Percentiles rank a stretch among this genome's conserved stretches.
phyloP scores from a whole-genome alignment of 2,329 filamentous ascomycete species.

The Hymenoscyphus albidus region DNA sequence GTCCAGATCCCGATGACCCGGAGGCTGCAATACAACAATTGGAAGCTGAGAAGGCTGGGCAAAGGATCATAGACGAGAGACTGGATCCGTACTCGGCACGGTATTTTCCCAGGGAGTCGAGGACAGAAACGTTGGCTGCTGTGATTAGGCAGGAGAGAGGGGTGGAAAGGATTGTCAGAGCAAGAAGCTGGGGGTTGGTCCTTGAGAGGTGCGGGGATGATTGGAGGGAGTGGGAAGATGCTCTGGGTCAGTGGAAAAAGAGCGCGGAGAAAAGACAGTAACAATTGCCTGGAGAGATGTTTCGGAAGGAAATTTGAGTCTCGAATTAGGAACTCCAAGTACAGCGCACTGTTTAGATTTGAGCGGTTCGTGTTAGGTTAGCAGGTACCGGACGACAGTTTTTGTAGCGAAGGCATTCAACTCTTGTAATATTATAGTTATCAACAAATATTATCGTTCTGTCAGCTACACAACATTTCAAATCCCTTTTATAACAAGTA shows the following conservation, averaged over 20 bases:
- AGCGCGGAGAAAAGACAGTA: conserved; percentile 16
- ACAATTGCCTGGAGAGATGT: background rate
- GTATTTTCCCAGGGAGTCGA: conserved; percentile 74
- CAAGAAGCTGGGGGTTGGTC: conserved; percentile 76
- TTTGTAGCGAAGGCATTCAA: background rate
- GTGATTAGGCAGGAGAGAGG: conserved; percentile 70
- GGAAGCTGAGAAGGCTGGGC: conserved; percentile 66
- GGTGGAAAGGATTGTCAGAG: conserved; percentile 75
- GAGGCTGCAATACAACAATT: conserved; percentile 65
- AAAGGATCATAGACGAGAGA: conserved; percentile 78
- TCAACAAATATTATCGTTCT: background rate
- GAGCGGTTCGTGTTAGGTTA: background rate
- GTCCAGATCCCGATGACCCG: conserved; percentile 82
- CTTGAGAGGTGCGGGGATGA: conserved; percentile 67
- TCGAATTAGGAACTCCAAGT: background rate
- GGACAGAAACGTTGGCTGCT: conserved; percentile 74
- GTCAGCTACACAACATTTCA: background rate
- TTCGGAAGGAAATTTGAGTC: background rate
- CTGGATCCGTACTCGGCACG: conserved; percentile 86
- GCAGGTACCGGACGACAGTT: background rate
- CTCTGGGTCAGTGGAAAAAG: conserved; percentile 58
- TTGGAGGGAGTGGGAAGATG: conserved; percentile 59
- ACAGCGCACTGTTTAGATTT: background rate
- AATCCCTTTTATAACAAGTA: too few species aligned
- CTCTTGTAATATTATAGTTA: background rate